A percentile compares a stretch with the other conserved stretches of the same genome.
Conservation (phyloP, 148 eudicot species). For the Nepenthes gracilis region DNA sequence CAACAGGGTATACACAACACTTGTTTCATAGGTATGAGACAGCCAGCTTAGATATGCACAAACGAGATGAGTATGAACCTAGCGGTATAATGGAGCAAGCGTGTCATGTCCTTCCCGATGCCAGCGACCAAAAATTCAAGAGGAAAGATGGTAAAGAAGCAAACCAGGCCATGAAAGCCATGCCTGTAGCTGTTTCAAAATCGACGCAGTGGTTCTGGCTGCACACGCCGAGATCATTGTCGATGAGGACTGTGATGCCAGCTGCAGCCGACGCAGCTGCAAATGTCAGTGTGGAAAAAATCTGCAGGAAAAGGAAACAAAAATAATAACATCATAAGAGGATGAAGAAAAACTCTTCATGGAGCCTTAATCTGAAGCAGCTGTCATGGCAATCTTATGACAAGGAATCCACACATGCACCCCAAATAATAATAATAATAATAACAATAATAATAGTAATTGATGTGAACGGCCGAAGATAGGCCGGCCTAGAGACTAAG, state of each 20-base stretch:
- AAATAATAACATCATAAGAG: background rate
- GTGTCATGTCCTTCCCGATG: constrained; percentile 15
- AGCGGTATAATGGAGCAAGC: background rate
- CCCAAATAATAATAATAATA: too few relatives aligned
- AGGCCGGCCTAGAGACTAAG: too few relatives aligned
- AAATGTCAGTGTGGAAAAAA: constrained; percentile 53
- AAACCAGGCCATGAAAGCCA: constrained; percentile 60
- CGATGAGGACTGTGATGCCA: constrained; percentile 53
- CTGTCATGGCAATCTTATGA: too few relatives aligned
- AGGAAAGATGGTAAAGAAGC: constrained; percentile 43
- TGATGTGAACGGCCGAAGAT: too few relatives aligned
- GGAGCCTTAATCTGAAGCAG: too few relatives aligned
- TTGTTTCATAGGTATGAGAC: background rate
- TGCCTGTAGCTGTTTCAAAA: constrained; percentile 56
- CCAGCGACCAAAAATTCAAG: constrained; percentile 50
- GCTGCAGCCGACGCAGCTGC: constrained; percentile 64
- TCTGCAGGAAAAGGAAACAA: constrained; percentile 18
- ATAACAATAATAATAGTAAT: too few relatives aligned
- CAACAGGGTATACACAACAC: too few relatives aligned
- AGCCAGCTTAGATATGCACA: too few relatives aligned
- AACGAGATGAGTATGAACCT: background rate
- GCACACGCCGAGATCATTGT: constrained; percentile 40
- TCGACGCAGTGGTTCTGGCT: constrained; percentile 38
- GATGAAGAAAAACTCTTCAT: too few relatives aligned
- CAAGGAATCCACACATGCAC: too few relatives aligned